Evolutionary conservation across 1,139 yeast species (phyloP).

Genomic region (Sugiyamaella xylanicola): DNA sequence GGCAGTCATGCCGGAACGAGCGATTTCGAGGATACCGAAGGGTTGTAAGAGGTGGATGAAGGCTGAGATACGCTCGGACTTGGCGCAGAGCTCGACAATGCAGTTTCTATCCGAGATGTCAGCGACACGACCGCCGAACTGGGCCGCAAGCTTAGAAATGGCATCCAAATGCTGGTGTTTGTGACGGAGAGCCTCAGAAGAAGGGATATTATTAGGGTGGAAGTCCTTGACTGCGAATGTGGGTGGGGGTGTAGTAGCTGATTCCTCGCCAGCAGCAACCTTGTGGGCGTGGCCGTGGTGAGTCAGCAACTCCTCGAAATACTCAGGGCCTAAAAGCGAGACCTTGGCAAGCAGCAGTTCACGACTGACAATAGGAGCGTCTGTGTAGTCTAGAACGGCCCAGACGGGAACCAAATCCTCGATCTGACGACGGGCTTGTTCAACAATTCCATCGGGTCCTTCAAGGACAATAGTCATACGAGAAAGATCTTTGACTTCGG

Average conservation of each 20-base stretch:
- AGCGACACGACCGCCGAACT: slow-evolving; percentile 90
- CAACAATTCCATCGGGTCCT: slow-evolving; percentile 95
- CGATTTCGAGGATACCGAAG: slow-evolving; percentile 93
- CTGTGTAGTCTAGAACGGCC: slow-evolving; percentile 93
- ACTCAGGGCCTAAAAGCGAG: slow-evolving; percentile 92
- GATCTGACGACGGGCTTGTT: slow-evolving; percentile 98
- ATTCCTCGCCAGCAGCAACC: slow-evolving; percentile 37
- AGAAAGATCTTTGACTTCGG: slow-evolving; percentile 92
- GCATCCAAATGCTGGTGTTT: slow-evolving; percentile 88
- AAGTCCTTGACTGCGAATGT: slow-evolving; percentile 37
- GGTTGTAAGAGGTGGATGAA: slow-evolving; percentile 90
- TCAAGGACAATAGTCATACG: slow-evolving; percentile 95
- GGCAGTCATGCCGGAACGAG: slow-evolving; percentile 99
- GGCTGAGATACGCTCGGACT: slow-evolving; percentile 84
- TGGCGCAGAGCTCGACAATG: slow-evolving; percentile 90
- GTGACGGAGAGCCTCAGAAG: slow-evolving; percentile 91
- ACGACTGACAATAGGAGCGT: slow-evolving; percentile 86
- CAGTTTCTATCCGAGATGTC: slow-evolving; percentile 94
- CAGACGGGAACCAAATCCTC: slow-evolving; percentile 98
- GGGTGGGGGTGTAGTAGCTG: slow-evolving; percentile 29
- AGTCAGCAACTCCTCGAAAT: slow-evolving; percentile 89
- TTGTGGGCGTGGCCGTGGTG: slow-evolving; percentile 64
- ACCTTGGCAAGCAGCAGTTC: slow-evolving; percentile 90
- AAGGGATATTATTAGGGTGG: slow-evolving; percentile 89
- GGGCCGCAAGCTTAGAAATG: slow-evolving; percentile 73